phyloP scores from a whole-genome alignment of 257 asterid species.

The Plantago major region DNA sequence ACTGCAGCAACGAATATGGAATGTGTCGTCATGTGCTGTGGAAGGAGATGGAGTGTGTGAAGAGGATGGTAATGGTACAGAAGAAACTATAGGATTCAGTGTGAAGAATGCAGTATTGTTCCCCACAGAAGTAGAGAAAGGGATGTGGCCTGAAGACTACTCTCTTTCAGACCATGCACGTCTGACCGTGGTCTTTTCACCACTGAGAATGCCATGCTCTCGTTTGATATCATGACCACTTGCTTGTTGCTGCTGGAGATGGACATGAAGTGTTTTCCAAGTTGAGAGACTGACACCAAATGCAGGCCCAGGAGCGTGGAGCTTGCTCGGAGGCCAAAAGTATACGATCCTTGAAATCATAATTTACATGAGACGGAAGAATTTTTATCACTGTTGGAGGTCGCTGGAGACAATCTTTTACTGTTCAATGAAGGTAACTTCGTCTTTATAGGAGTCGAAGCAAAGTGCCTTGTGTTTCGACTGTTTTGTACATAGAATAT shows the following conservation, averaged over 20 bases:
- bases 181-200: slow-evolving; percentile 91
- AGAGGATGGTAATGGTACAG: slow-evolving; percentile 42
- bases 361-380: not conserved
- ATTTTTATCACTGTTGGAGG: not conserved
- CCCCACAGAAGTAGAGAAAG: slow-evolving; percentile 92
- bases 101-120: slow-evolving; percentile 89
- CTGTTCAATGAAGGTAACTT: slow-evolving; percentile 3
- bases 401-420: no score
- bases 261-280: not conserved
- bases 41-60: slow-evolving; percentile 37
- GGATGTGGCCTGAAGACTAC: slow-evolving; percentile 92
- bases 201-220: slow-evolving; percentile 78
- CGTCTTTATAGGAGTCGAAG: not conserved
- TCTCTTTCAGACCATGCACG: slow-evolving; percentile 96
- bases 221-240: slow-evolving; percentile 37
- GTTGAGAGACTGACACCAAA: not conserved
- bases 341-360: no score
- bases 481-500: slow-evolving; percentile 5
- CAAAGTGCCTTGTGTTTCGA: not conserved
- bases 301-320: not conserved
- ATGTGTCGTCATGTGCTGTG: slow-evolving; percentile 50
- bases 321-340: not conserved
- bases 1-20: slow-evolving; percentile 82
- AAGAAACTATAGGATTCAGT: slow-evolving; percentile 78
- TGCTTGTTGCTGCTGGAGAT: not conserved